phyloP scores from a whole-genome alignment of 2,329 filamentous ascomycete species.

The Chlorencoelia australis region DNA sequence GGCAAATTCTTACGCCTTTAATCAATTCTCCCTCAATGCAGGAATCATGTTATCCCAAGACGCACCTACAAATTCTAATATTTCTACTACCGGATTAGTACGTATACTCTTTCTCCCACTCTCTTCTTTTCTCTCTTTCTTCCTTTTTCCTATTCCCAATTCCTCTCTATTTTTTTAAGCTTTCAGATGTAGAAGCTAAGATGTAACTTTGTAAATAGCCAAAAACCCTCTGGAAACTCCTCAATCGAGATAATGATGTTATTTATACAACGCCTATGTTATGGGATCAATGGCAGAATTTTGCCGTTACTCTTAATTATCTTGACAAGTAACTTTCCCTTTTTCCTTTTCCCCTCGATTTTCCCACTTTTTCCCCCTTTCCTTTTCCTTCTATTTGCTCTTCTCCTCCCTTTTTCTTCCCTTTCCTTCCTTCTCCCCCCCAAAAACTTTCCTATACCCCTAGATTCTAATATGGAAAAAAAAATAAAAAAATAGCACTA shows the following conservation, averaged over 20 bases:
- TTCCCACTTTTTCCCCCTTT: not conserved
- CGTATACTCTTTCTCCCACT: too few species aligned
- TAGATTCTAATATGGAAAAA: not conserved
- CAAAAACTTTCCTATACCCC: not conserved
- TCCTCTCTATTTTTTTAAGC: too few species aligned
- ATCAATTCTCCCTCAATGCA: slow-evolving; percentile 45
- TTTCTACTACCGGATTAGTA: slow-evolving; percentile 28
- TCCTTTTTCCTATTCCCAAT: too few species aligned
- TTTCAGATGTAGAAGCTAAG: slow-evolving; percentile 1
- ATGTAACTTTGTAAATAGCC: not conserved
- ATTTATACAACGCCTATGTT: slow-evolving; percentile 43
- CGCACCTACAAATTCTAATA: slow-evolving; percentile 30
- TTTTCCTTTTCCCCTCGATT: too few species aligned
- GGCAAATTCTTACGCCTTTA: slow-evolving; percentile 36
- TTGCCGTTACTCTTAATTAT: slow-evolving; percentile 49
- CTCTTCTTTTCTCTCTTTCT: too few species aligned
- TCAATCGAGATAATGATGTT: slow-evolving; percentile 39
- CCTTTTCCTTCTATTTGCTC: not conserved
- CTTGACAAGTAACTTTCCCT: slow-evolving; percentile 36
- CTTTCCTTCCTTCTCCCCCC: too few species aligned
- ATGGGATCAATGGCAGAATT: slow-evolving; percentile 48
- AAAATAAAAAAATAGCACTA: slow-evolving; percentile 32
- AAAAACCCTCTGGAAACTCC: slow-evolving; percentile 22
- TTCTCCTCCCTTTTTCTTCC: too few species aligned
- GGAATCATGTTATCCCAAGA: slow-evolving; percentile 39